phyloP scores from a whole-genome alignment of 2,329 filamentous ascomycete species.

The Drechslera avenae region DNA sequence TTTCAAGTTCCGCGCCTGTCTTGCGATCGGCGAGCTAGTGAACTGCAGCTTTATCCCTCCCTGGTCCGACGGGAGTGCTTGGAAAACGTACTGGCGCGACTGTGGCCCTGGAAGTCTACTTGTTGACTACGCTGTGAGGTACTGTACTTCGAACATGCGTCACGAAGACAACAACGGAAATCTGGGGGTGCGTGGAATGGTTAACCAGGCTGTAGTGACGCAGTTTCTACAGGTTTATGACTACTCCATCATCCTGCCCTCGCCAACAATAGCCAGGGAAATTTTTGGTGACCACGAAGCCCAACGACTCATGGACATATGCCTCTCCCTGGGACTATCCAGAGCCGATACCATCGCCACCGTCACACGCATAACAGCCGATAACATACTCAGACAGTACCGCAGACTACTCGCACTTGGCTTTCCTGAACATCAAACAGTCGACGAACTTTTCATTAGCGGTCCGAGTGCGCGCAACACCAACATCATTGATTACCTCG shows the following conservation, averaged over 20 bases:
- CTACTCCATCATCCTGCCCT: slow-evolving; percentile 59
- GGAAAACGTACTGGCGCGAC: slow-evolving; percentile 57
- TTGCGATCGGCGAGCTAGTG: slow-evolving; percentile 66
- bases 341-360: slow-evolving; percentile 63
- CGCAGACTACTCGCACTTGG: slow-evolving; percentile 53
- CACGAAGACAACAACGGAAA: slow-evolving; percentile 60
- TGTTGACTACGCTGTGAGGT: slow-evolving; percentile 62
- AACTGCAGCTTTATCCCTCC: slow-evolving; percentile 66
- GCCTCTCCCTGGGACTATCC: slow-evolving; percentile 51
- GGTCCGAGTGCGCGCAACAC: slow-evolving; percentile 64
- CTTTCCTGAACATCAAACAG: slow-evolving; percentile 40
- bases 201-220: slow-evolving; percentile 59
- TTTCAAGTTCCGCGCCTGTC: slow-evolving; percentile 62
- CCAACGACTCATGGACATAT: slow-evolving; percentile 57
- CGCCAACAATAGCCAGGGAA: slow-evolving; percentile 65
- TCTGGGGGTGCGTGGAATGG: slow-evolving; percentile 56
- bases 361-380: slow-evolving; percentile 63
- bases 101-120: slow-evolving; percentile 63
- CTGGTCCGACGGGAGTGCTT: slow-evolving; percentile 47
- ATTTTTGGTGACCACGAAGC: slow-evolving; percentile 64
- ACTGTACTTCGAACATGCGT: slow-evolving; percentile 57
- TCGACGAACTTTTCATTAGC: slow-evolving; percentile 66
- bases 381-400: slow-evolving; percentile 61
- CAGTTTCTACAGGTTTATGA: slow-evolving; percentile 54
- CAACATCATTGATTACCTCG: slow-evolving; percentile 61